Evolutionary conservation across 139 green algal species (phyloP).

Genomic region (Deuterostichococcus epilithicus): DNA sequence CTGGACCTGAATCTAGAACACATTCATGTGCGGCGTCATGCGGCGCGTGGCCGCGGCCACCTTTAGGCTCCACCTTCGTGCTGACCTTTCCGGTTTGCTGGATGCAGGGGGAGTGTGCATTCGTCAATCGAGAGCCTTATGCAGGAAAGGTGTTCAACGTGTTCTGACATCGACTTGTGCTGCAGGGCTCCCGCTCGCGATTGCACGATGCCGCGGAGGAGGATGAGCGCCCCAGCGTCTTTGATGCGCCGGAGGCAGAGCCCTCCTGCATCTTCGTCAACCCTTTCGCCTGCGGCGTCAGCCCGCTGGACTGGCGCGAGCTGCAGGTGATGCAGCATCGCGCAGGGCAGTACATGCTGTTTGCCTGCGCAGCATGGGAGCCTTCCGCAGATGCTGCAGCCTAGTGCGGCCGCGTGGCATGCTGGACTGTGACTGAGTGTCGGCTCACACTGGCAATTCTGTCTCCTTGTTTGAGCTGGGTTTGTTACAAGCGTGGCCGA

Average conservation of each 20-base stretch:
- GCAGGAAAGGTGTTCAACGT: neutral
- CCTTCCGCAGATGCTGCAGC: too few species aligned
- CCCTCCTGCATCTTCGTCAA: constrained; percentile 47
- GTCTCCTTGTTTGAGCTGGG: too few species aligned
- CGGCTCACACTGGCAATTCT: too few species aligned
- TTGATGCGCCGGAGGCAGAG: constrained; percentile 38
- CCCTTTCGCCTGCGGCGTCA: constrained; percentile 44
- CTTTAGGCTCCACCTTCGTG: neutral
- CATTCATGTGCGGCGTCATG: neutral
- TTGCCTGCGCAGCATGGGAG: too few species aligned
- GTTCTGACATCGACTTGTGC: neutral
- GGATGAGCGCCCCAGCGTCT: constrained; percentile 19
- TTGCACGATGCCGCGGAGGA: constrained; percentile 12
- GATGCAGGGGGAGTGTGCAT: neutral
- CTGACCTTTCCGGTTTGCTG: neutral
- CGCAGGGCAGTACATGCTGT: too few species aligned
- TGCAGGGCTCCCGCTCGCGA: neutral
- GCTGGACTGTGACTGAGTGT: too few species aligned
- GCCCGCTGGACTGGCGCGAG: constrained; percentile 36
- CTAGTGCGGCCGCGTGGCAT: too few species aligned
- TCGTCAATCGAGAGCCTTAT: neutral
- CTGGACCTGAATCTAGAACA: neutral
- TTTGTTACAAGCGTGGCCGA: too few species aligned
- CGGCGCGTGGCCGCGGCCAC: neutral
- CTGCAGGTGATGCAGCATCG: constrained; percentile 29